Evolutionary conservation across 108 stramenopile species (phyloP), one percentile per base, ranked within the genome.

Genomic region (Fragilariopsis cylindrus): DNA sequence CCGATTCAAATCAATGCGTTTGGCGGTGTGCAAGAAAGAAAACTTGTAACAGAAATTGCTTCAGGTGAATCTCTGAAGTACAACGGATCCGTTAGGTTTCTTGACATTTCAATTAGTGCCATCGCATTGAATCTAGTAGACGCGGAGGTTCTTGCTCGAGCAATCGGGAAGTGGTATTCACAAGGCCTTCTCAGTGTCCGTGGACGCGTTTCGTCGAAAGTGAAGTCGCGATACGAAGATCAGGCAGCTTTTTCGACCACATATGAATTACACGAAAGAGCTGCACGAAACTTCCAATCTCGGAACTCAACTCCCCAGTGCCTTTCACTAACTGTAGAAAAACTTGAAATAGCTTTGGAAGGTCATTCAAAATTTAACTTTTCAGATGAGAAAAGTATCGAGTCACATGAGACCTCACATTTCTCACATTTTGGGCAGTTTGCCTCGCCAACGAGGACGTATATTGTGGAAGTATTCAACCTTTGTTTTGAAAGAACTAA

Each of bases 81-180:
- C 50, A 44, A 30, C 16, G 81, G 81, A 44, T 65, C 81, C 2
- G 69, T 78, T n/a, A 54, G 73, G 7, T 54, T 42, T 9, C 48
- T 81, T 13, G 75, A 79, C 7, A 45, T 85, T 18, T 46, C 48
- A 12, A 71, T 93, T 16, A 84, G 88, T 48, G 75, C 84, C 11
- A 84, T 93, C 18, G 72, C 76, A 15, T 67, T 93, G 62, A 90
- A 90, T 57, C 75, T 93, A 6, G 87, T 93, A 30, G 92, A 93
- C 50, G 90, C 81, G 3, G 92, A 87, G 64, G 83, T 81, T 15
- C 66, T 90, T 3, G 84, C 85, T 30, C 70, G 78, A 53, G 82
- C 86, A 3, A 66, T 87, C 16, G 89, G 89, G 6, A 81, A 80
- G 40, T 81, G 82, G 77, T 88, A 88, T 69, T 81, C 88, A 39